Conservation (phyloP, 2,329 filamentous ascomycete genomes). For the Hymenoscyphus occultus region DNA sequence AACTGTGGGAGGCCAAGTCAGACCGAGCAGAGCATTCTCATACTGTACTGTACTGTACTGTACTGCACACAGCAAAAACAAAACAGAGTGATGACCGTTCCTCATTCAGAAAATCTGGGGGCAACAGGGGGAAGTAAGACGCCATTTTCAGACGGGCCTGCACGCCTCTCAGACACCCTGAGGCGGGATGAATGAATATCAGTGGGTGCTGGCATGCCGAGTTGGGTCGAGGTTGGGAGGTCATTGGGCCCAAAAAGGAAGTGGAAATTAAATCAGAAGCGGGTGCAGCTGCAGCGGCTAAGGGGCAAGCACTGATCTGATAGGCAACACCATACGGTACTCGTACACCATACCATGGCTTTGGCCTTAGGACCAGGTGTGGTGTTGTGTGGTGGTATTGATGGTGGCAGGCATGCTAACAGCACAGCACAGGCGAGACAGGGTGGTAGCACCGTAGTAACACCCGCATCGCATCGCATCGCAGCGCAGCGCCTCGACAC, state of each 20-base stretch:
- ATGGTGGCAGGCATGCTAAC: too few species aligned
- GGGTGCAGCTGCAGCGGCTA: not conserved
- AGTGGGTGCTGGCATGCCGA: not conserved
- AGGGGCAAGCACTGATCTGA: not conserved
- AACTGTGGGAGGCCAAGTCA: not conserved
- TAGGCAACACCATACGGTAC: not conserved
- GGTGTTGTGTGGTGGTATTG: too few species aligned
- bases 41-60: not conserved
- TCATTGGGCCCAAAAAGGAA: not conserved
- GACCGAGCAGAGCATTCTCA: not conserved
- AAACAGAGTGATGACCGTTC: not conserved
- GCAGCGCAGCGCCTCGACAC: too few species aligned
- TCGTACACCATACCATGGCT: too few species aligned
- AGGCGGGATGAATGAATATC: not conserved
- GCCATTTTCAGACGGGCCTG: not conserved
- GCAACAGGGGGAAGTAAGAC: not conserved
- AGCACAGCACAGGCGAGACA: too few species aligned
- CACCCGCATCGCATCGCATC: not conserved
- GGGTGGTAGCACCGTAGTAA: not conserved
- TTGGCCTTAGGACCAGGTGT: too few species aligned
- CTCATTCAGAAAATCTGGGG: constrained; percentile 5
- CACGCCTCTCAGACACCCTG: not conserved
- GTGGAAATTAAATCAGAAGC: not conserved
- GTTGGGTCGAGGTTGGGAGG: not conserved
- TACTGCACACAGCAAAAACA: not conserved